Conservation (phyloP, 768 basidiomycete genomes). For the Naematelia aurantialba region DNA sequence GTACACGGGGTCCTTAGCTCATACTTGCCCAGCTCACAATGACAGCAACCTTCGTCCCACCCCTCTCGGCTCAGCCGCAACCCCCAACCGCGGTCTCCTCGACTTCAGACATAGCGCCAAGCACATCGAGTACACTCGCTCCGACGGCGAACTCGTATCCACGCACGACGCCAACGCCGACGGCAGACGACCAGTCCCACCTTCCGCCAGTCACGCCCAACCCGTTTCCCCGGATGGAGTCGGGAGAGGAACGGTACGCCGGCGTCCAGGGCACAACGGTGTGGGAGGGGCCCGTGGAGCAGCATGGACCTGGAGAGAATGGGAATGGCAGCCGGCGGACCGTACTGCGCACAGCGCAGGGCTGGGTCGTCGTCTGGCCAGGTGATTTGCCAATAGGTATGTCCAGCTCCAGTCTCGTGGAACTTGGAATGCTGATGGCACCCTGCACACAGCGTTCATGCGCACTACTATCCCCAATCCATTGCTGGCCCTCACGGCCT, state of each 20-base stretch:
- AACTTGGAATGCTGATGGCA: not conserved
- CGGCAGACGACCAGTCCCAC: conserved; percentile 57
- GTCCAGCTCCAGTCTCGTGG: conserved; percentile 44
- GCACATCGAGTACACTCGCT: conserved; percentile 3
- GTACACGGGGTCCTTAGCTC: not conserved
- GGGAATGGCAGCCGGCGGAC: conserved; percentile 50
- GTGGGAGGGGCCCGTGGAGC: conserved; percentile 47
- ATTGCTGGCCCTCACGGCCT: conserved; percentile 75
- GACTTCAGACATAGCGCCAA: too few relatives aligned
- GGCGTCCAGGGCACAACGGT: conserved; percentile 72
- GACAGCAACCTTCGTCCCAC: conserved; percentile 66
- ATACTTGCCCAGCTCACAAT: conserved; percentile 64
- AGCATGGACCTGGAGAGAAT: conserved; percentile 2
- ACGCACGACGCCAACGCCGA: conserved; percentile 3
- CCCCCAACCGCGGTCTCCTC: too few relatives aligned
- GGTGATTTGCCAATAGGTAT: conserved; percentile 74
- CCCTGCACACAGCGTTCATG: conserved; percentile 60
- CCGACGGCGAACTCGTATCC: conserved; percentile 11
- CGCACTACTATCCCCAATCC: conserved; percentile 68
- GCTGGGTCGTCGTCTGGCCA: conserved; percentile 77
- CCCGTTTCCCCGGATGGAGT: conserved; percentile 70
- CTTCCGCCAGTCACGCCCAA: conserved; percentile 69
- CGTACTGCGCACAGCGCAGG: conserved; percentile 63
- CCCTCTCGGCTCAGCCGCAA: conserved; percentile 12
- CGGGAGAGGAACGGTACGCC: conserved; percentile 71